These are phyloP conservation scores for Ustilago shanxiensis DNA, from an alignment of 1,284 basidiomycete species.

Conservation along the genomic window DNA sequence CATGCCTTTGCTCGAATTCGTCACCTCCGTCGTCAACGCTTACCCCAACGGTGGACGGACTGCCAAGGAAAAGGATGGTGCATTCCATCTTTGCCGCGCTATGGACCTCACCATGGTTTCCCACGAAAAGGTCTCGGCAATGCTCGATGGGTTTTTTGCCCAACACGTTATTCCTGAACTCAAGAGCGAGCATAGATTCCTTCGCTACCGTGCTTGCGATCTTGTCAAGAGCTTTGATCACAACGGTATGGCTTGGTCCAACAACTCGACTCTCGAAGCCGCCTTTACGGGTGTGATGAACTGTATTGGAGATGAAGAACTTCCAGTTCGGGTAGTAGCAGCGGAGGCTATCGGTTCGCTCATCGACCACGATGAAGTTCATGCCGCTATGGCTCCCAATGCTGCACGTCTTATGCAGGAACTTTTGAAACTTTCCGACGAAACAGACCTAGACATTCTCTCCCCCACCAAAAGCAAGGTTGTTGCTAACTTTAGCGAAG, in stretches of 20 bases:
- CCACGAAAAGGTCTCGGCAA: conserved; percentile 55
- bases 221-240: conserved; percentile 63
- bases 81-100: conserved; percentile 61
- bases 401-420: conserved; percentile 91
- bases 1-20: conserved; percentile 64
- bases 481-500: conserved; percentile 85
- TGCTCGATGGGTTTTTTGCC: conserved; percentile 64
- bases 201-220: conserved; percentile 65
- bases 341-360: conserved; percentile 84
- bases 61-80: conserved; percentile 66
- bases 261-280: conserved; percentile 57
- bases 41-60: conserved; percentile 54
- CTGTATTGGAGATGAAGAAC: conserved; percentile 75
- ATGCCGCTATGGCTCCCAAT: conserved; percentile 79
- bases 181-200: conserved; percentile 57
- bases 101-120: conserved; percentile 63
- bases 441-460: conserved; percentile 88
- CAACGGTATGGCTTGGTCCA: conserved; percentile 64
- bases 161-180: conserved; percentile 67
- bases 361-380: conserved; percentile 79
- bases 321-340: conserved; percentile 87
- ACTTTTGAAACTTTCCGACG: conserved; percentile 85
- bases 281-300: conserved; percentile 67
- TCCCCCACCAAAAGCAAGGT: conserved; percentile 84
- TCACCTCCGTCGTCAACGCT: conserved; percentile 63